phyloP scores from a whole-genome alignment of 106 monocot species.

The Dendrobium officinale region DNA sequence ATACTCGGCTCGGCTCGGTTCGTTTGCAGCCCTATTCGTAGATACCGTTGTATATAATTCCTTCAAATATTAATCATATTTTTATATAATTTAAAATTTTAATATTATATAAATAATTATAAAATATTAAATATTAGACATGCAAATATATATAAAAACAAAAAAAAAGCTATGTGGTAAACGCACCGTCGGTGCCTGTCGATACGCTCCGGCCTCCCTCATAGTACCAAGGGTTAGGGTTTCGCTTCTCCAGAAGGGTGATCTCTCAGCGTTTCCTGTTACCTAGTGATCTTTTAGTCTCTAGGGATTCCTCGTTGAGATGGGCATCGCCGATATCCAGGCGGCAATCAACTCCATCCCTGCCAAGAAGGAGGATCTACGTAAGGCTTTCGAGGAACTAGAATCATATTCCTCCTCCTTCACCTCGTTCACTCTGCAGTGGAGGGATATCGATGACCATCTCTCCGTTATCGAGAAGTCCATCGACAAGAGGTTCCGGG shows the following conservation, averaged over 20 bases:
- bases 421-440: slow-evolving; percentile 36
- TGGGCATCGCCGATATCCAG: slow-evolving; percentile 25
- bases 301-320: not conserved
- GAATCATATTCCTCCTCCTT: slow-evolving; percentile 37
- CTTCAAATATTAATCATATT: too few species aligned
- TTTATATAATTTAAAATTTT: too few species aligned
- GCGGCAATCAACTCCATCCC: slow-evolving; percentile 36
- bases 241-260: not conserved
- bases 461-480: slow-evolving; percentile 31
- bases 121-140: too few species aligned
- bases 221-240: not conserved
- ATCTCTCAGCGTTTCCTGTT: not conserved
- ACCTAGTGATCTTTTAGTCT: not conserved
- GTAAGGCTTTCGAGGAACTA: slow-evolving; percentile 38
- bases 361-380: slow-evolving; percentile 37
- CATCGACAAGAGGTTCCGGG: slow-evolving; percentile 34
- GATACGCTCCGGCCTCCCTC: not conserved
- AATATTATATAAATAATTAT: too few species aligned
- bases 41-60: too few species aligned
- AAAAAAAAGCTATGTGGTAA: too few species aligned
- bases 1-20: too few species aligned
- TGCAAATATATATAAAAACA: too few species aligned
- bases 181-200: too few species aligned
- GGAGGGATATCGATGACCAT: slow-evolving; percentile 57
- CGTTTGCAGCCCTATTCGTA: too few species aligned